These are phyloP conservation scores for Xylaria longipes DNA, from an alignment of 495 filamentous ascomycete genomes.

Conservation along the genomic window DNA sequence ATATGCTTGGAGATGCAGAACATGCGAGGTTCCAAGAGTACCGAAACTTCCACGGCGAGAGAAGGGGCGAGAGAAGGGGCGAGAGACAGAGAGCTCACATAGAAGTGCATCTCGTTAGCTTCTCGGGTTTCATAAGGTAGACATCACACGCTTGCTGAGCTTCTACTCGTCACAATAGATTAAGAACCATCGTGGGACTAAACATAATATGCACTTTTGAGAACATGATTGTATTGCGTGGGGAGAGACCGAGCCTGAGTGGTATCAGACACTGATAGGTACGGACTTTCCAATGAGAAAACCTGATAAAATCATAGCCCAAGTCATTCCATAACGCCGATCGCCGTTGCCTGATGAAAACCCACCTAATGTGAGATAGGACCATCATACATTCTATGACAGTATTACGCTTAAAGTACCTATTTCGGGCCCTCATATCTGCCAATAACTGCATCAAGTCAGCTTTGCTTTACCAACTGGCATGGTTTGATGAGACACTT, in stretches of 20 bases:
- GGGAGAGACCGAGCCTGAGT: slow-evolving; percentile 29
- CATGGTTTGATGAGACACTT: neutral
- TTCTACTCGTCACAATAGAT: neutral
- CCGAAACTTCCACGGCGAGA: no score
- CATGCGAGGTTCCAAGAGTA: neutral
- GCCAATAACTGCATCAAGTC: slow-evolving; percentile 35
- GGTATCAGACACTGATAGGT: slow-evolving; percentile 37
- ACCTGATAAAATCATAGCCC: slow-evolving; percentile 37
- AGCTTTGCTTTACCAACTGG: neutral
- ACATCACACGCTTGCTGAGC: neutral
- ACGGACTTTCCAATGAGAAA: slow-evolving; percentile 32
- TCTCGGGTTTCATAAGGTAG: neutral
- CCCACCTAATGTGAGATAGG: slow-evolving; percentile 39
- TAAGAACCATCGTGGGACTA: slow-evolving; percentile 1
- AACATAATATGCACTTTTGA: slow-evolving; percentile 13
- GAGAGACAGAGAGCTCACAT: neutral
- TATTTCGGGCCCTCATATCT: slow-evolving; percentile 43
- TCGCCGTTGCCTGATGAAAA: slow-evolving; percentile 44
- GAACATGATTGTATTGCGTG: slow-evolving; percentile 26
- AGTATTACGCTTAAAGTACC: slow-evolving; percentile 33
- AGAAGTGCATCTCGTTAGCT: neutral
- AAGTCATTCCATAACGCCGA: slow-evolving; percentile 40
- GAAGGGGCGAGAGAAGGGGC: neutral
- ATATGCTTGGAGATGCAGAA: neutral
- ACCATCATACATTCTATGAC: slow-evolving; percentile 33